Conservation (phyloP, 345 rosid genomes). For the Brassica juncea region DNA sequence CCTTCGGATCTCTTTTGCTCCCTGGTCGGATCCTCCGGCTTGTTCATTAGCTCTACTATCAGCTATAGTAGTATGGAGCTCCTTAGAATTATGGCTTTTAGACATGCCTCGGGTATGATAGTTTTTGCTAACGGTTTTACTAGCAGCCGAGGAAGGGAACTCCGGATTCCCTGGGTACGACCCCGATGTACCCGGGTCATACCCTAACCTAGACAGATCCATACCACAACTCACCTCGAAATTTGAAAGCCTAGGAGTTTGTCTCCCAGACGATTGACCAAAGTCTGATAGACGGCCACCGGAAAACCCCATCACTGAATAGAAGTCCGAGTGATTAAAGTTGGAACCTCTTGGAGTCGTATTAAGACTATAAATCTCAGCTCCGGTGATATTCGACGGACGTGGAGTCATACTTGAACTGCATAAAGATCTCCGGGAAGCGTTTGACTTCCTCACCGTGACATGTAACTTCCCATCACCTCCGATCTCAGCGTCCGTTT, state of each 20-base stretch:
- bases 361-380: slow-evolving; percentile 69
- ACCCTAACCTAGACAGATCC: slow-evolving; percentile 72
- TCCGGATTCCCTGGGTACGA: slow-evolving; percentile 79
- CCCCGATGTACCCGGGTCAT: slow-evolving; percentile 61
- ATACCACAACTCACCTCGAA: slow-evolving; percentile 70
- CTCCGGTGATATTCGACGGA: slow-evolving; percentile 84
- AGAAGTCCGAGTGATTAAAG: slow-evolving; percentile 79
- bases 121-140: slow-evolving; percentile 30
- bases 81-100: slow-evolving; percentile 68
- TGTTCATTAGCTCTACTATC: slow-evolving; percentile 68
- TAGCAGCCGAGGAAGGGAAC: slow-evolving; percentile 52
- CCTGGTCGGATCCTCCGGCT: slow-evolving; percentile 68
- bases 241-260: slow-evolving; percentile 76
- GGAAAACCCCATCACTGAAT: slow-evolving; percentile 78
- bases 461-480: slow-evolving; percentile 92
- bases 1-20: slow-evolving; percentile 88
- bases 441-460: slow-evolving; percentile 78
- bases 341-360: slow-evolving; percentile 89
- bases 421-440: slow-evolving; percentile 64
- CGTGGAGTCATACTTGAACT: slow-evolving; percentile 64
- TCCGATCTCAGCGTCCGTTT: slow-evolving; percentile 83
- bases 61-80: slow-evolving; percentile 68
- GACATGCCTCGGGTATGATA: slow-evolving; percentile 44
- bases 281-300: slow-evolving; percentile 77
- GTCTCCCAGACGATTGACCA: slow-evolving; percentile 78